A percentile compares a stretch with the other conserved stretches of the same genome.
phyloP scores from a whole-genome alignment of 1,139 yeast genomes.

The Sugiyamaella castrensis region DNA sequence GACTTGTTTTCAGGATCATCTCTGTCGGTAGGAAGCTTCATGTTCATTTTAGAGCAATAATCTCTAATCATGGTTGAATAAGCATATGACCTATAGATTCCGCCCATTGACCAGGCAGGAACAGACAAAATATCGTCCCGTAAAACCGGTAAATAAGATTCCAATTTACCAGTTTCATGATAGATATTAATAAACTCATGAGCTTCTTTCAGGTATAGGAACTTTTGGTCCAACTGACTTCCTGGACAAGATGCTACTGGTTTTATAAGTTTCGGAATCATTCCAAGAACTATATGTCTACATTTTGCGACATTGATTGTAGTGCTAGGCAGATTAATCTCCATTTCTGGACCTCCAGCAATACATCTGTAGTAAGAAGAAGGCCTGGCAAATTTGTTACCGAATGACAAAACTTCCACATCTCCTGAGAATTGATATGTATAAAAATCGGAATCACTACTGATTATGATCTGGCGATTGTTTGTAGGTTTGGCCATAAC shows the following conservation, averaged over 20 bases:
- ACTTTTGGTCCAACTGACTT: neutral
- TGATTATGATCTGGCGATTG: constrained; percentile 12
- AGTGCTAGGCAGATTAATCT: neutral
- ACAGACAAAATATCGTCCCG: constrained; percentile 6
- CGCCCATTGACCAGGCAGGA: constrained; percentile 15
- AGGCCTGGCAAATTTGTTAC: neutral
- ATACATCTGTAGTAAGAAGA: neutral
- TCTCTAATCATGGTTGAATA: constrained; percentile 12
- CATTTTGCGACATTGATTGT: constrained; percentile 1
- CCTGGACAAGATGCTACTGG: neutral
- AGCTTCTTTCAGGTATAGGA: neutral
- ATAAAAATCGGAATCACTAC: constrained; percentile 22
- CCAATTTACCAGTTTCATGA: constrained; percentile 9
- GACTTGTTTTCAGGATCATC: neutral
- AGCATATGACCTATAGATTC: constrained; percentile 17
- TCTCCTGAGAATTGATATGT: constrained; percentile 10
- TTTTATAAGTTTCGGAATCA: neutral
- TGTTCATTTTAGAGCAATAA: constrained; percentile 3
- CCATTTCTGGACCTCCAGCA: too few relatives aligned
- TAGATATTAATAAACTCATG: constrained; percentile 18
- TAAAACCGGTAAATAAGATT: constrained; percentile 13
- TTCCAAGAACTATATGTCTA: neutral
- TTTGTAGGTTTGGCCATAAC: neutral
- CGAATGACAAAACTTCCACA: constrained; percentile 4
- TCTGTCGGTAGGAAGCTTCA: neutral